Evolutionary conservation across 495 filamentous ascomycete species (phyloP).

Genomic region (Hyphodiscus hymeniophilus): DNA sequence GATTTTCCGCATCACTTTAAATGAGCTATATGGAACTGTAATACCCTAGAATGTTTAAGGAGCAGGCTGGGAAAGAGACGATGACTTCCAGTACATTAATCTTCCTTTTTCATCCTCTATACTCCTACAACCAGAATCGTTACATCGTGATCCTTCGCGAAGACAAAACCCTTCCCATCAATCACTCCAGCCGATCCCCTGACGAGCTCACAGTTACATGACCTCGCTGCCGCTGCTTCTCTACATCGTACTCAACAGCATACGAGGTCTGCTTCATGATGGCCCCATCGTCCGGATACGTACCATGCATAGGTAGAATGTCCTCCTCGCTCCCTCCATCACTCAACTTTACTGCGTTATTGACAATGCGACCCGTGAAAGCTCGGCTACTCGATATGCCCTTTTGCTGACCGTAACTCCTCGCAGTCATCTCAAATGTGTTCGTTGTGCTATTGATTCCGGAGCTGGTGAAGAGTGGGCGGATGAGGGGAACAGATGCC

Average conservation of each 20-base stretch:
- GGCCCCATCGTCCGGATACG: not conserved
- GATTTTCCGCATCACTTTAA: not conserved
- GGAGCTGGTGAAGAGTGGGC: not conserved
- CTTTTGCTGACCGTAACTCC: not conserved
- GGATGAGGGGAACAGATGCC: conserved; percentile 3
- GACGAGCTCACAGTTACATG: too few species aligned
- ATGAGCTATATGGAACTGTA: not conserved
- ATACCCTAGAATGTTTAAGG: too few species aligned
- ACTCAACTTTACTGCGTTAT: too few species aligned
- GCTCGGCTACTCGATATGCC: too few species aligned
- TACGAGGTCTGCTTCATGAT: conserved; percentile 1
- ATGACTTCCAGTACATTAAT: too few species aligned
- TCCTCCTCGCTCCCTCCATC: conserved; percentile 3
- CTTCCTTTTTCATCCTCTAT: too few species aligned
- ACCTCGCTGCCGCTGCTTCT: not conserved
- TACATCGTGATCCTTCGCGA: too few species aligned
- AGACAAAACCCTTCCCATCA: too few species aligned
- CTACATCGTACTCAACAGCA: not conserved
- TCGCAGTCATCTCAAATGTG: not conserved
- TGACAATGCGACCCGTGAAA: too few species aligned
- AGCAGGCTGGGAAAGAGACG: too few species aligned
- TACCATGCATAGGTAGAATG: conserved; percentile 1
- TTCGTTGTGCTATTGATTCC: not conserved
- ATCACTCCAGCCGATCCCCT: too few species aligned
- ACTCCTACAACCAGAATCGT: too few species aligned